Evolutionary conservation across 2,329 filamentous ascomycete genomes (phyloP).

Genomic region (Epichloe aotearoae): DNA sequence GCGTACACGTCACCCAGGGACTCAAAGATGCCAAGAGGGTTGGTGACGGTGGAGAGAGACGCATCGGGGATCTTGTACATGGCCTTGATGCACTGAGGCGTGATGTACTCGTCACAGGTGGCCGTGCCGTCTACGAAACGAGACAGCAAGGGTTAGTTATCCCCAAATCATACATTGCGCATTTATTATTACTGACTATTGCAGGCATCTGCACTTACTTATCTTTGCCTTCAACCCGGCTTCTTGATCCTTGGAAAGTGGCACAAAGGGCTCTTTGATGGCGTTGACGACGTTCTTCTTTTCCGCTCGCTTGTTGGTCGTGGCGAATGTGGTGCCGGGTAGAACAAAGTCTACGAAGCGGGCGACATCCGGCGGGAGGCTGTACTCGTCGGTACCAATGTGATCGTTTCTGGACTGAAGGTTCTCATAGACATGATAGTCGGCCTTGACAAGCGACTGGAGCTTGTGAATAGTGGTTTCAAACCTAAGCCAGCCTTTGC

Average conservation of each 20-base stretch:
- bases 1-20: slow-evolving; percentile 37
- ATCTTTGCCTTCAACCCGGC: background rate
- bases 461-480: slow-evolving; percentile 39
- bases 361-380: slow-evolving; percentile 23
- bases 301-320: background rate
- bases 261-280: background rate
- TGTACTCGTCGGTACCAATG: slow-evolving; percentile 28
- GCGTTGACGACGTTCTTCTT: background rate
- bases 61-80: slow-evolving; percentile 32
- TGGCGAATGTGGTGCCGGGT: slow-evolving; percentile 19
- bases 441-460: slow-evolving; percentile 37
- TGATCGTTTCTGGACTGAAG: slow-evolving; percentile 17
- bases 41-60: slow-evolving; percentile 20
- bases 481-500: slow-evolving; percentile 40
- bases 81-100: slow-evolving; percentile 39
- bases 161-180: background rate
- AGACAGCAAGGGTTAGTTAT: background rate
- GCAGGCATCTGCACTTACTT: background rate
- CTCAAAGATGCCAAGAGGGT: slow-evolving; percentile 40
- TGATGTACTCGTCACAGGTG: slow-evolving; percentile 40
- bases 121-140: slow-evolving; percentile 2
- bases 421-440: slow-evolving; percentile 39
- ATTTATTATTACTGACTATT: background rate
- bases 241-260: background rate
- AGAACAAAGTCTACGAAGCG: slow-evolving; percentile 28